Evolutionary conservation across 2,329 filamentous ascomycete genomes (phyloP).

Genomic region (Botryosphaeria dothidea): DNA sequence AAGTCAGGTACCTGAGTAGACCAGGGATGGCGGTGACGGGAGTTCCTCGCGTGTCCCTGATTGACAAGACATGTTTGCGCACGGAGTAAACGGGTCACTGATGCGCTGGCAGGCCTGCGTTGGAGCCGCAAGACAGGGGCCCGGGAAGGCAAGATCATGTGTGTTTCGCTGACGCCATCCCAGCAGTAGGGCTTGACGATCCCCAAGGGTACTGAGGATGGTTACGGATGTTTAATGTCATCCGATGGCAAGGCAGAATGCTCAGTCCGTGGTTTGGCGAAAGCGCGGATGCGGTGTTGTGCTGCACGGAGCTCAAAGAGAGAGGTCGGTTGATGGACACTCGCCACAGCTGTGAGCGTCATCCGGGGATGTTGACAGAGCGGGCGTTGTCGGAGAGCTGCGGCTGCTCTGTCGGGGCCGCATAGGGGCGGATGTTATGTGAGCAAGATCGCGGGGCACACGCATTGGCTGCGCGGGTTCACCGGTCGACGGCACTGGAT

Average conservation of each 20-base stretch:
- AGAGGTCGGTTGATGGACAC: neutral
- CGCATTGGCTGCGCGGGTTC: slow-evolving; percentile 12
- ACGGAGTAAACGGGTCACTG: neutral
- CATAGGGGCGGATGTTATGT: neutral
- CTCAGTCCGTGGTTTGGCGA: neutral
- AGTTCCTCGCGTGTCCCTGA: neutral
- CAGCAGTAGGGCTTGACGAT: neutral
- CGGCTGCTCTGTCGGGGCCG: neutral
- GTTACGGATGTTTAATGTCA: neutral
- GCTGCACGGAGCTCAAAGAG: neutral
- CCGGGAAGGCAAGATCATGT: slow-evolving; percentile 15
- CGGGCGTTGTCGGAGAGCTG: neutral
- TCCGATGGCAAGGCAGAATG: neutral
- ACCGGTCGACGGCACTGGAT: slow-evolving; percentile 9
- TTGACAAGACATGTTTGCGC: slow-evolving; percentile 15
- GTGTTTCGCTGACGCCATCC: slow-evolving; percentile 3
- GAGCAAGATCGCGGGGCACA: slow-evolving; percentile 3
- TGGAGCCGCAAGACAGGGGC: slow-evolving; percentile 14
- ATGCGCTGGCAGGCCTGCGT: slow-evolving; percentile 14
- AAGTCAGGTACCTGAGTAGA: slow-evolving; percentile 13
- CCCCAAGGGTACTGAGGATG: neutral
- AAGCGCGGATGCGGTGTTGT: neutral
- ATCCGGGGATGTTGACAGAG: neutral
- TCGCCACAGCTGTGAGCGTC: neutral
- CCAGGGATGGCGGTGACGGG: neutral